Evolutionary conservation across 345 rosid genomes (phyloP).

Genomic region (Firmiana major): DNA sequence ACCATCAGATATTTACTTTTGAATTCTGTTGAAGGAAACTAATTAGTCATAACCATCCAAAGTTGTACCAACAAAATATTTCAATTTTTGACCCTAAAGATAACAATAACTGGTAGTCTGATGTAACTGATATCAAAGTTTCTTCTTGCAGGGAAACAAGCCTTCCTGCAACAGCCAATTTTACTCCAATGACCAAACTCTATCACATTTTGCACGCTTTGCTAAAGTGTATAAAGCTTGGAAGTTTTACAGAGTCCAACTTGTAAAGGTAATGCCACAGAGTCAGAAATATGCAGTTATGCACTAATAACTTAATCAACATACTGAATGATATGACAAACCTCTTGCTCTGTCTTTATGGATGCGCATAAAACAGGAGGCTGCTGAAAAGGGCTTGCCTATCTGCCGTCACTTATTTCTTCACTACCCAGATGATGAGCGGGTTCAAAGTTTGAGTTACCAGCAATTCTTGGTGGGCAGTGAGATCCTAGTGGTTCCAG

Average conservation of each 20-base stretch:
- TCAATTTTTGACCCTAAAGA: too few species aligned
- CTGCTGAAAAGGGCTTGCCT: constrained; percentile 55
- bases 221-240: constrained; percentile 66
- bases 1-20: not conserved
- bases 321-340: constrained; percentile 14
- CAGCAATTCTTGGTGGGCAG: constrained; percentile 66
- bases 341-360: not conserved
- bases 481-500: constrained; percentile 68
- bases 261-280: constrained; percentile 44
- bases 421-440: constrained; percentile 59
- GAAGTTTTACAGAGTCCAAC: constrained; percentile 62
- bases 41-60: not conserved
- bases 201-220: constrained; percentile 59
- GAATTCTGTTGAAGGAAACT: not conserved
- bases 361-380: constrained; percentile 41
- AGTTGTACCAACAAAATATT: not conserved
- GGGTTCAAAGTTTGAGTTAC: constrained; percentile 47
- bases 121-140: not conserved
- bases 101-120: not conserved
- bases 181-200: constrained; percentile 50
- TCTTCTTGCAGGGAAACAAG: constrained; percentile 54
- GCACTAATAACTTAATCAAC: not conserved
- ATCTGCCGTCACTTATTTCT: constrained; percentile 70
- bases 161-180: constrained; percentile 59
- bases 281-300: not conserved